Conservation (phyloP, 441 rosid species). For the Gossypium lobatum region DNA sequence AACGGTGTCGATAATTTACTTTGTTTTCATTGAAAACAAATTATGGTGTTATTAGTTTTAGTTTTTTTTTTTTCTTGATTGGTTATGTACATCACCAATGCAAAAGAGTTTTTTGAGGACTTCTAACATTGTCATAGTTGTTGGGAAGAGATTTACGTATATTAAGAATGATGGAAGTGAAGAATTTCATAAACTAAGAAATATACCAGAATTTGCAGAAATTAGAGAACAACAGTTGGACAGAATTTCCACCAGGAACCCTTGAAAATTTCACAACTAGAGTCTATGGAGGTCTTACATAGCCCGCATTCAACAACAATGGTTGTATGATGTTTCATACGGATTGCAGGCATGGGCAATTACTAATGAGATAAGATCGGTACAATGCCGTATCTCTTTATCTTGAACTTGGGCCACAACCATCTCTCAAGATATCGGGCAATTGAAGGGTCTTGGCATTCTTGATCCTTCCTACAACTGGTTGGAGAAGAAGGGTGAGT, state of each 20-base stretch:
- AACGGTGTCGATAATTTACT: no score
- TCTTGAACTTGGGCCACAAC: constrained; percentile 75
- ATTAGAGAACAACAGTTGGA: constrained; percentile 50
- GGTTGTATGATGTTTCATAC: constrained; percentile 87
- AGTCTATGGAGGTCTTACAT: constrained; percentile 58
- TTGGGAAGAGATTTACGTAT: constrained; percentile 68
- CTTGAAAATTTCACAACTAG: constrained; percentile 63
- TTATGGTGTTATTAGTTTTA: no score
- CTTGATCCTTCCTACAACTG: constrained; percentile 73
- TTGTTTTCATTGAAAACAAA: no score
- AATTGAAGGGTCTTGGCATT: constrained; percentile 56
- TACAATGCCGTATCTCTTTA: constrained; percentile 55
- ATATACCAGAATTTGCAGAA: constrained; percentile 82
- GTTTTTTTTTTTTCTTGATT: no score
- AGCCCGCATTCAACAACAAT: constrained; percentile 72
- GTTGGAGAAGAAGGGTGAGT: constrained; percentile 53
- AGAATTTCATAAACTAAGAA: constrained; percentile 80
- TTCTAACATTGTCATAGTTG: neutral
- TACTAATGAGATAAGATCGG: constrained; percentile 59
- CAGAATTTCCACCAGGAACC: constrained; percentile 59
- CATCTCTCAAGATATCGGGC: constrained; percentile 71
- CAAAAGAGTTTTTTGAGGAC: no score
- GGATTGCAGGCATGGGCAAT: constrained; percentile 56
- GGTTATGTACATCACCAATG: no score
- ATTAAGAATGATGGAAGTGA: constrained; percentile 70